phyloP scores from a whole-genome alignment of 345 rosid species.

The Brassica nigra region DNA sequence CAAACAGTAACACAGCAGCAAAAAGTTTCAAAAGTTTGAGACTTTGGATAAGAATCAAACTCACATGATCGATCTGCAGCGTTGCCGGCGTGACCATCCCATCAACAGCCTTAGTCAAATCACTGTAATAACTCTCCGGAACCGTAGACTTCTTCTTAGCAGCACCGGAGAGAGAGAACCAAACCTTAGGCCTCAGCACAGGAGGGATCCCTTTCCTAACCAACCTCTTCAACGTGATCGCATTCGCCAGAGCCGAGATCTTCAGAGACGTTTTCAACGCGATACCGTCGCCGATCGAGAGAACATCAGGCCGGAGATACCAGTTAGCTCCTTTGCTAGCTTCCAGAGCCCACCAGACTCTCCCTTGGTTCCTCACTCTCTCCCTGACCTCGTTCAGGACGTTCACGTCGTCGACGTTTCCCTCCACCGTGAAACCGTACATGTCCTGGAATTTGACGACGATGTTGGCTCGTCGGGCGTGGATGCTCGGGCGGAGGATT shows the following conservation, averaged over 20 bases:
- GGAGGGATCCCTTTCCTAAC: conserved; percentile 98
- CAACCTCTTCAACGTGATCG: conserved; percentile 84
- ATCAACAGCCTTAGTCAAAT: conserved; percentile 85
- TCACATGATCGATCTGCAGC: conserved; percentile 96
- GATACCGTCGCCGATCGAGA: conserved; percentile 66
- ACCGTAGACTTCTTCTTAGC: conserved; percentile 99
- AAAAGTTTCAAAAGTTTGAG: not conserved
- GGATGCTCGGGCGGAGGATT: conserved; percentile 92
- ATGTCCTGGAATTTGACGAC: conserved; percentile 92
- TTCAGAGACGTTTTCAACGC: conserved; percentile 83
- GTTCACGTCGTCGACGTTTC: conserved; percentile 98
- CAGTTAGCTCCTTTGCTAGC: conserved; percentile 99
- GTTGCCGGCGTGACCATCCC: conserved; percentile 96
- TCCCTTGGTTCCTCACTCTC: conserved; percentile 92
- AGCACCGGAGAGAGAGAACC: conserved; percentile 98
- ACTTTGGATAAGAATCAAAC: conserved; percentile 25
- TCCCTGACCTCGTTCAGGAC: conserved; percentile 93
- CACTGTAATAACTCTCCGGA: conserved; percentile 92
- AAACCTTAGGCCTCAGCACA: conserved; percentile 90
- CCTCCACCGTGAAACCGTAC: conserved; percentile 92
- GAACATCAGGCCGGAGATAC: conserved; percentile 83
- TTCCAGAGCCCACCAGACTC: conserved; percentile 98
- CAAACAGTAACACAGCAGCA: not conserved
- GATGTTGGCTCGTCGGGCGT: conserved; percentile 89
- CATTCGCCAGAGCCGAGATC: conserved; percentile 74